Evolutionary conservation across 495 filamentous ascomycete genomes (phyloP).

Genomic region (Penicillium manginii): DNA sequence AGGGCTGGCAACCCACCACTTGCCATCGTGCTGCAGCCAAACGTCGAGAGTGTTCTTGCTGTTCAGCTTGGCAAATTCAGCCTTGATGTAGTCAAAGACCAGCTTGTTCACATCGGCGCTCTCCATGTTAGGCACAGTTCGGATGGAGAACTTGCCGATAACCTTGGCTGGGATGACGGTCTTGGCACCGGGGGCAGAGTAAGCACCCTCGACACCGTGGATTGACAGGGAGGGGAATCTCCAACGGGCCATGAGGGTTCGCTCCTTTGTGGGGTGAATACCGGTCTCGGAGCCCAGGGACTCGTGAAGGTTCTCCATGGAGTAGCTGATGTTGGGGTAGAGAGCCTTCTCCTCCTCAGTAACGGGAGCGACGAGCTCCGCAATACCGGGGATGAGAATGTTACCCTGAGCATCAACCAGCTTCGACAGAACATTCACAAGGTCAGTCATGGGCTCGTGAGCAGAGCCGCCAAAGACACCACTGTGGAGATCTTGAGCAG

Average conservation of each 20-base stretch:
- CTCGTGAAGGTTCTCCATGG: conserved; percentile 92
- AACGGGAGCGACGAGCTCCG: conserved; percentile 86
- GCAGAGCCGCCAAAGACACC: conserved; percentile 96
- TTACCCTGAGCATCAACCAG: conserved; percentile 89
- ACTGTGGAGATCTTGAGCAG: conserved; percentile 91
- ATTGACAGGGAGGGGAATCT: conserved; percentile 92
- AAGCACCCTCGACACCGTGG: conserved; percentile 95
- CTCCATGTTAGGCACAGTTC: conserved; percentile 97
- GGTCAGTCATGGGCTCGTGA: conserved; percentile 97
- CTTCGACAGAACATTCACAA: conserved; percentile 76
- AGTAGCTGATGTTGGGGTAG: conserved; percentile 86
- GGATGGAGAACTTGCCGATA: conserved; percentile 95
- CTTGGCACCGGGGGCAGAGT: conserved; percentile 91
- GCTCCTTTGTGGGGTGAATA: conserved; percentile 83
- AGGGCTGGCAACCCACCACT: conserved; percentile 97
- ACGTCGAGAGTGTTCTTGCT: conserved; percentile 90
- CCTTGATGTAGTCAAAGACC: conserved; percentile 78
- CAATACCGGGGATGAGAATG: conserved; percentile 86
- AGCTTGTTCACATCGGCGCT: conserved; percentile 81
- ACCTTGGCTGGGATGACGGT: conserved; percentile 99
- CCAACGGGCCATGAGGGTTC: conserved; percentile 94
- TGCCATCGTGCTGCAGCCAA: conserved; percentile 81
- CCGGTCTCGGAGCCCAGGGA: conserved; percentile 84
- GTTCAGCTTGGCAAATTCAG: conserved; percentile 77
- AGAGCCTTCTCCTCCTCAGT: conserved; percentile 83